Base-by-base conservation (phyloP, 768 basidiomycete genomes). In the Hygrophoropsis aurantiaca region DNA sequence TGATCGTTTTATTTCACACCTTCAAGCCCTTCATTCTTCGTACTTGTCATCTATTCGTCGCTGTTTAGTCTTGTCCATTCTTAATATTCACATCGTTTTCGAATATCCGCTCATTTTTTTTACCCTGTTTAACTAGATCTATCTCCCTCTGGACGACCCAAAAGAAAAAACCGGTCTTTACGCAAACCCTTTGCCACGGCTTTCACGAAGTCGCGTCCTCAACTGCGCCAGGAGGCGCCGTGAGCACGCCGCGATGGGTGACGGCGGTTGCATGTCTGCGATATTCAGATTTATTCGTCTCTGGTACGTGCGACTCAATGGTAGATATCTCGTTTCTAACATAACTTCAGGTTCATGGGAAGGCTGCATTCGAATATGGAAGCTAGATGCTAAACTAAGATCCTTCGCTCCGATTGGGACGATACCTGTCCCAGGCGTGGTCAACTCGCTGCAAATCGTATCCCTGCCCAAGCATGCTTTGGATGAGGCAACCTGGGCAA, bases 91-190 rank as follows among this genome's bases (percentile, higher is more conserved):
- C n/a, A n/a, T n/a, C n/a, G n/a, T n/a, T n/a, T n/a, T n/a, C n/a
- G n/a, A n/a, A n/a, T n/a, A n/a, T n/a, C n/a, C n/a, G n/a, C n/a
- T n/a, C n/a, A n/a, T n/a, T n/a, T n/a, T n/a, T n/a, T n/a, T n/a
- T n/a, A n/a, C n/a, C n/a, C n/a, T n/a, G n/a, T n/a, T n/a, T n/a
- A n/a, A n/a, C n/a, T n/a, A n/a, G 94, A 0, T 87, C 94, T n/a
- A 84, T 99, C 60, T 89, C 80, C 50, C 77, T 99, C 4, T 99
- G 95, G 94, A 81, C 78, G 24, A 97, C 82, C 9, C 78, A 80
- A 51, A 95, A 93, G 77, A 97, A 98, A 74, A 98, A 98, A 67
- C 92, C 97, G 0, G 71, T 95, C 36, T 97, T 90, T 67, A 90
- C 86, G 0, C 81, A 87, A 48, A 75, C 86, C 5, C 70, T 97